Evolutionary conservation across 257 asterid genomes (phyloP), one percentile per base, ranked within the genome.

Genomic region (Capsicum pubescens): DNA sequence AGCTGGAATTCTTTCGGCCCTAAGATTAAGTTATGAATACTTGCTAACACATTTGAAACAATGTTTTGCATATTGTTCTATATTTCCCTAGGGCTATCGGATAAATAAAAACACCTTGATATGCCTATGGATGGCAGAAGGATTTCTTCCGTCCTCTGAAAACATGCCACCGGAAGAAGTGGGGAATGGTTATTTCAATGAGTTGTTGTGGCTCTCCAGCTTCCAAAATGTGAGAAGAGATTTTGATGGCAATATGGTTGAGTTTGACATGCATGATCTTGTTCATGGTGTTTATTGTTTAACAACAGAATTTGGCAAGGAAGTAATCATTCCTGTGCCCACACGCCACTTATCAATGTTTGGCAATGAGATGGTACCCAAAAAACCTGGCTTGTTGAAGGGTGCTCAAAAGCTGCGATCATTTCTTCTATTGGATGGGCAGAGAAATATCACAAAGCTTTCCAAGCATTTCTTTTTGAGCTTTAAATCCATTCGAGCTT

Each of bases 71-170:
- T 92, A 92, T 83, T 90, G 93, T 85, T 91, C 93, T 67, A 86
- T 92, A 82, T 92, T 92, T 77, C 95, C 97, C 1, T 91, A 92
- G 90, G 94, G 90, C 80, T 91, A 92, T 69, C 89, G 87, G 86
- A 91, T 92, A 68, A 90, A 92, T 82, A 90, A 81, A 87, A 87
- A 81, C 8, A 91, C 90, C 89, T 87, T 92, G 42, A 91, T 92
- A 26, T 55, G 42, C 15, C 78, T 91, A 42, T 92, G 97, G 93
- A 91, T 91, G 90, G 93, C 91, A 14, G 94, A 91, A 87, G 95
- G 97, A 26, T 92, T 91, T 85, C 87, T 92, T 13, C 83, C 81
- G 74, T 68, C 84, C 60, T 84, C 82, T 54, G 86, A 19, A 52
- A 48, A 59, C 67, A 89, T 82, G 88, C 77, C 44, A 5, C 90